Conservation (phyloP, 805 yeast species). For the Yarrowia osloensis region DNA sequence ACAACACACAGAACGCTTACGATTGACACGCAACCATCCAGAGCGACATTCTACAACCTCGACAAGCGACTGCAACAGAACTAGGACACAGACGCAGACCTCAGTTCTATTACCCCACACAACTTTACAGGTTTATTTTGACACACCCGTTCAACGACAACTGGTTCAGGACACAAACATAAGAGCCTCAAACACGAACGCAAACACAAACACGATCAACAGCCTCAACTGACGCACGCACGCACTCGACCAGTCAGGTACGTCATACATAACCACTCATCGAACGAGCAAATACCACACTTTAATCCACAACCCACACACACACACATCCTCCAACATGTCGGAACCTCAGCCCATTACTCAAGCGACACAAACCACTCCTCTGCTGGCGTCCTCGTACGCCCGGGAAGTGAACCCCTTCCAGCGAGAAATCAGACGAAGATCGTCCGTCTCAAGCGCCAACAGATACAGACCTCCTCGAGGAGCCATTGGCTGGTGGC, state of each 20-base stretch:
- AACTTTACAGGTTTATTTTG: background rate
- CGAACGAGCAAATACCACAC: background rate
- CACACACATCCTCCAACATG: background rate
- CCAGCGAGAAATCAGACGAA: slow-evolving; percentile 28
- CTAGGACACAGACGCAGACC: background rate
- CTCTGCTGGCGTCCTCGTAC: slow-evolving; percentile 2
- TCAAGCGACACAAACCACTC: slow-evolving; percentile 19
- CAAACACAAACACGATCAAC: background rate
- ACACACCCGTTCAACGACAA: no score
- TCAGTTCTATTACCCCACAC: background rate
- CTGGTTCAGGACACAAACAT: background rate
- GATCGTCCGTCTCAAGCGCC: slow-evolving; percentile 15
- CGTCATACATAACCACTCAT: background rate
- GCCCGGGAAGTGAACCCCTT: slow-evolving; percentile 26
- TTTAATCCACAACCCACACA: background rate
- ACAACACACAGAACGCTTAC: background rate
- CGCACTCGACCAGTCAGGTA: background rate
- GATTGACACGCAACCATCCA: no score
- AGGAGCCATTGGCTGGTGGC: slow-evolving; percentile 16
- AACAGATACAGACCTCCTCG: slow-evolving; percentile 17
- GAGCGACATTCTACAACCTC: no score
- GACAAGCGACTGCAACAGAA: no score
- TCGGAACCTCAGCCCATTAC: slow-evolving; percentile 20
- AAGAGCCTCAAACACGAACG: background rate
- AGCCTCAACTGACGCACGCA: no score